Percentiles rank a stretch among this genome's conserved stretches.
Evolutionary conservation across 352 stramenopile genomes (phyloP).

Genomic region (Blastocystis sp.): DNA sequence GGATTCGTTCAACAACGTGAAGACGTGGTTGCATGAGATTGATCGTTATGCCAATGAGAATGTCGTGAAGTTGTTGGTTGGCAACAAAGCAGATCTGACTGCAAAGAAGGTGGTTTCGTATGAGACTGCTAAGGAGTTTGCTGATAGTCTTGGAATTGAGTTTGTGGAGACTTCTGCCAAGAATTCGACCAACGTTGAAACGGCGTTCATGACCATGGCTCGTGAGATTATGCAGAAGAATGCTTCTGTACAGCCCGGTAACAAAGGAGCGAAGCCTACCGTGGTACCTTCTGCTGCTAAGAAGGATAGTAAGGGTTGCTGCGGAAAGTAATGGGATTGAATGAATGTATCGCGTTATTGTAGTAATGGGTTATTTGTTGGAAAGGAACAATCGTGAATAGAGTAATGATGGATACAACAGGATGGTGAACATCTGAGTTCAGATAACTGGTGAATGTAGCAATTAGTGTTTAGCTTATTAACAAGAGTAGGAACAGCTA

Average conservation of each 20-base stretch:
- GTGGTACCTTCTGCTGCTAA: conserved; percentile 52
- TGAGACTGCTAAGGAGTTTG: conserved; percentile 90
- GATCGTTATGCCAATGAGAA: conserved; percentile 93
- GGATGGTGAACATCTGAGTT: no score
- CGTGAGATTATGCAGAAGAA: conserved; percentile 84
- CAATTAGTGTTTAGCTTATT: no score
- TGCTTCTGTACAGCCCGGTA: conserved; percentile 56
- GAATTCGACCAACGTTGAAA: conserved; percentile 93
- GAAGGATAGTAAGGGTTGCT: conserved; percentile 62
- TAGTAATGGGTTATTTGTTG: conserved; percentile 56
- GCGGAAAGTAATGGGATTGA: conserved; percentile 60
- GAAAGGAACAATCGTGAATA: no score
- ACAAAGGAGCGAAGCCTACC: conserved; percentile 50
- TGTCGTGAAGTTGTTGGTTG: conserved; percentile 95
- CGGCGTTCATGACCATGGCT: conserved; percentile 97
- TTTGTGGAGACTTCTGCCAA: conserved; percentile 98
- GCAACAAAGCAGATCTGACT: conserved; percentile 97
- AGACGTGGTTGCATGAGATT: conserved; percentile 97
- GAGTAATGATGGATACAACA: no score
- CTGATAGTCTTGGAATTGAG: conserved; percentile 88
- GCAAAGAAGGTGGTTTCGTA: conserved; percentile 88
- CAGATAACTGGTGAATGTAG: not conserved
- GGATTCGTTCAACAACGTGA: conserved; percentile 98
- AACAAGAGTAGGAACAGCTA: no score
- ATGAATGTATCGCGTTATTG: conserved; percentile 42